phyloP scores from a whole-genome alignment of 1,139 yeast species.

The Pneumocystis canis region DNA sequence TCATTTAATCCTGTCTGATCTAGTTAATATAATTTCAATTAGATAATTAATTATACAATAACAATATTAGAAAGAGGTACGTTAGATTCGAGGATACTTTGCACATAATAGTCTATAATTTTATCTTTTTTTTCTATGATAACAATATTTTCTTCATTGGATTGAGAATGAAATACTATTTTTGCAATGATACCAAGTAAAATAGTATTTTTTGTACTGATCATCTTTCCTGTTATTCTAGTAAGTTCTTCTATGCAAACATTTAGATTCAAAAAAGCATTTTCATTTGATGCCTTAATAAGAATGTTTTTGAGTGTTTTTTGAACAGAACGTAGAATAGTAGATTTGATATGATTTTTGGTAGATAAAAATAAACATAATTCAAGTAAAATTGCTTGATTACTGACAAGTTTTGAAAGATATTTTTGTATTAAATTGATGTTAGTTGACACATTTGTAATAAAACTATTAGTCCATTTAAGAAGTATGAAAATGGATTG shows the following conservation, averaged over 20 bases:
- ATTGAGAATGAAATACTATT: constrained; percentile 20
- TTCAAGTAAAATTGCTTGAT: constrained; percentile 21
- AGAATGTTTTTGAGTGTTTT: constrained; percentile 20
- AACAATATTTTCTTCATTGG: constrained; percentile 15
- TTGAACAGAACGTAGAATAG: constrained; percentile 20
- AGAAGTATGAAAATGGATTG: constrained; percentile 32
- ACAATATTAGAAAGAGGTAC: constrained; percentile 12
- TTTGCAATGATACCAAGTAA: constrained; percentile 22
- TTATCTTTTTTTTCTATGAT: constrained; percentile 16
- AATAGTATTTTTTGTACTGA: constrained; percentile 14
- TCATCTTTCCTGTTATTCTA: constrained; percentile 12
- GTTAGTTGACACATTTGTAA: constrained; percentile 16
- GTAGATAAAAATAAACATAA: constrained; percentile 15
- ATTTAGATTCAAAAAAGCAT: constrained; percentile 7
- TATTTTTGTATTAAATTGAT: constrained; percentile 10
- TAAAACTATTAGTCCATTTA: constrained; percentile 37
- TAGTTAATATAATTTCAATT: constrained; percentile 33
- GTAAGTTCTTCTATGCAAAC: constrained; percentile 15
- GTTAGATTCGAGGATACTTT: constrained; percentile 23
- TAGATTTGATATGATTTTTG: constrained; percentile 15
- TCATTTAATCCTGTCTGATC: constrained; percentile 16
- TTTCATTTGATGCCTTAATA: constrained; percentile 12
- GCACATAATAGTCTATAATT: constrained; percentile 19
- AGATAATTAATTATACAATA: constrained; percentile 25
- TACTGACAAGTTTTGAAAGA: constrained; percentile 13